These are phyloP conservation scores for Suaeda aralocaspica DNA, from an alignment of 148 eudicot genomes.

Conservation along the genomic window DNA sequence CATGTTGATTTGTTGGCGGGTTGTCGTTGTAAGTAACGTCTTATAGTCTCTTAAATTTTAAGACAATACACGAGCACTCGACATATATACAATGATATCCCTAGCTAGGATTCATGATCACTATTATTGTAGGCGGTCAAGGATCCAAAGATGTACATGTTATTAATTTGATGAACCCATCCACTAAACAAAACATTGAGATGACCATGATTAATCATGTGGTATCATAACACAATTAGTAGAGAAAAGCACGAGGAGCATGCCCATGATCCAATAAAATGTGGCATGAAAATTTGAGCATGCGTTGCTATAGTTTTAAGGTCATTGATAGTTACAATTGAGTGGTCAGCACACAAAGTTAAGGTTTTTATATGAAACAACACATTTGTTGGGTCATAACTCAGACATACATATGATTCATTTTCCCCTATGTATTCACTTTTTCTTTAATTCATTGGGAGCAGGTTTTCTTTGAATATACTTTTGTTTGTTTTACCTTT, in stretches of 20 bases:
- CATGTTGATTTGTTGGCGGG: no score
- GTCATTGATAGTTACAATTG: constrained; percentile 11
- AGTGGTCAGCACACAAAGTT: constrained; percentile 13
- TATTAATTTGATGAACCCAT: no score
- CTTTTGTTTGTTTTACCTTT: background rate
- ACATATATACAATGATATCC: no score
- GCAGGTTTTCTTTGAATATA: constrained; percentile 22
- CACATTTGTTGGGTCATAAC: constrained; percentile 14
- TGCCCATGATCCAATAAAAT: constrained; percentile 21
- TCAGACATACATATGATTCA: constrained; percentile 8
- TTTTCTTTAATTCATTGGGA: constrained; percentile 16
- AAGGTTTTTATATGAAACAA: background rate
- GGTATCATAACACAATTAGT: constrained; percentile 7
- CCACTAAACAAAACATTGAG: no score
- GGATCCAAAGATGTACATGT: no score
- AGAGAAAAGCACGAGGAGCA: constrained; percentile 10
- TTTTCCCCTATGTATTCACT: background rate
- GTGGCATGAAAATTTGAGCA: constrained; percentile 15
- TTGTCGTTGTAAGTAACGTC: no score
- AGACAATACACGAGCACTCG: no score
- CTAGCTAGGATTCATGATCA: no score
- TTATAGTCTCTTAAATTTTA: no score
- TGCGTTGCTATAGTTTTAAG: constrained; percentile 14
- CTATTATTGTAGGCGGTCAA: no score
- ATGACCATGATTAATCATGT: background rate